Base-by-base conservation (phyloP, 805 yeast species). In the Suhomyces pyralidae region DNA sequence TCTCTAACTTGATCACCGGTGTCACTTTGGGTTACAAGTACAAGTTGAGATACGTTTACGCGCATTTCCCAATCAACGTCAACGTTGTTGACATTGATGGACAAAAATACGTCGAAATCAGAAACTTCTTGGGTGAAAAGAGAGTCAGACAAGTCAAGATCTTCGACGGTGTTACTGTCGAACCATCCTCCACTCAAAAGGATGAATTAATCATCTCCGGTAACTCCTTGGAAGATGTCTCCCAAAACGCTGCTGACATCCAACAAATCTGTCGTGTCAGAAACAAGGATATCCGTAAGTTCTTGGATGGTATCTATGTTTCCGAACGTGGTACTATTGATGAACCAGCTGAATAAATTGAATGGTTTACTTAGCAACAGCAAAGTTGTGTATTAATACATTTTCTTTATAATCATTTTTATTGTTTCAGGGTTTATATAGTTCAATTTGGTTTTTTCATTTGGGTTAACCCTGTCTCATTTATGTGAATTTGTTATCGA, bases 221-320 rank as follows among this genome's bases (percentile, higher is more conserved):
- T 81, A 92, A 90, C 93, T 93, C 97, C 59, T 83, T 90, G 68
- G 97, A 93, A 82, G 89, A 85, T 72, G 99, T 93, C 66, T 94
- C 98, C 62, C 99, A 93, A 82, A 88, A 91, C 73, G 94, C 96
- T 79, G 99, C 99, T 71, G 97, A 91, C 75, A 84, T 94, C 70
- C 97, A 93, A 81, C 98, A 93, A 83, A 84, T 84, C 79, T 91
- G 97, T 85, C 86, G 96, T 79, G 98, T 91, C 75, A 89, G 97
- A 85, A 93, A 93, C 94, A 94, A 94, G 93, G 99, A 93, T 94
- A 93, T 94, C 92, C 90, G 99, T 83, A 93, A 93, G 86, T 93
- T 93, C 86, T 88, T 94, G 85, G 99, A 96, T 80, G 99, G 99
- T 91, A 92, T 93, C 82, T 93, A 93, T 80, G 99, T 93, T 70